Evolutionary conservation across 192 early-diverging fungal genomes (phyloP).

Genomic region (Thamnidium elegans): DNA sequence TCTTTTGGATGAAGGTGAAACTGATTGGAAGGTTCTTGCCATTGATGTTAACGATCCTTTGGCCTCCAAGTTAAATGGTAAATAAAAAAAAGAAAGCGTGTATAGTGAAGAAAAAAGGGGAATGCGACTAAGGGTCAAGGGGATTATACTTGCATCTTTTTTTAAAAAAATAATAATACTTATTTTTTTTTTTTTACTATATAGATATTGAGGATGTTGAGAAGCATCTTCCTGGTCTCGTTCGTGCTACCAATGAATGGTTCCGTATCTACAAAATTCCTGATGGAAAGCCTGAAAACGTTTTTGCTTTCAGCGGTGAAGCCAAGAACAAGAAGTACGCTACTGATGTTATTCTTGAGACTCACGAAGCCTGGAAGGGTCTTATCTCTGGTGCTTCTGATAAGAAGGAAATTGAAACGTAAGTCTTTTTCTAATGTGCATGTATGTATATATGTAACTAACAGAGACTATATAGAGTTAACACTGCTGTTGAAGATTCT

Average conservation of each 20-base stretch:
- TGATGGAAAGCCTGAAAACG: slow-evolving; percentile 99
- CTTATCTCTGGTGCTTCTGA: slow-evolving; percentile 71
- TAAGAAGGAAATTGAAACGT: slow-evolving; percentile 72
- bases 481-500: slow-evolving; percentile 66
- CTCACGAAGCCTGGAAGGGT: slow-evolving; percentile 89
- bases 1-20: slow-evolving; percentile 98
- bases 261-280: slow-evolving; percentile 99
- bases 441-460: not conserved
- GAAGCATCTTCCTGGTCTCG: slow-evolving; percentile 91
- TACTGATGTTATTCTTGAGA: slow-evolving; percentile 86
- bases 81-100: slow-evolving; percentile 6
- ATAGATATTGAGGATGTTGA: slow-evolving; percentile 97
- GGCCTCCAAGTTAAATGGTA: slow-evolving; percentile 92
- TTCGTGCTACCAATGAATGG: slow-evolving; percentile 98
- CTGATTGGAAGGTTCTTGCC: slow-evolving; percentile 99
- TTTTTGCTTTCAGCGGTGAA: slow-evolving; percentile 95
- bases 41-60: slow-evolving; percentile 98
- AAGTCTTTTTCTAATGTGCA: slow-evolving; percentile 26
- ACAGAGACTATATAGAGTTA: slow-evolving; percentile 44
- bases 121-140: not conserved
- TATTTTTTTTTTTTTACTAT: not conserved
- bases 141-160: not conserved
- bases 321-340: slow-evolving; percentile 88
- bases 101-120: not conserved
- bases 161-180: not conserved